Evolutionary conservation across 2,329 filamentous ascomycete genomes (phyloP), one percentile per base, ranked within the genome.

Genomic region (Aspergillus melleus): DNA sequence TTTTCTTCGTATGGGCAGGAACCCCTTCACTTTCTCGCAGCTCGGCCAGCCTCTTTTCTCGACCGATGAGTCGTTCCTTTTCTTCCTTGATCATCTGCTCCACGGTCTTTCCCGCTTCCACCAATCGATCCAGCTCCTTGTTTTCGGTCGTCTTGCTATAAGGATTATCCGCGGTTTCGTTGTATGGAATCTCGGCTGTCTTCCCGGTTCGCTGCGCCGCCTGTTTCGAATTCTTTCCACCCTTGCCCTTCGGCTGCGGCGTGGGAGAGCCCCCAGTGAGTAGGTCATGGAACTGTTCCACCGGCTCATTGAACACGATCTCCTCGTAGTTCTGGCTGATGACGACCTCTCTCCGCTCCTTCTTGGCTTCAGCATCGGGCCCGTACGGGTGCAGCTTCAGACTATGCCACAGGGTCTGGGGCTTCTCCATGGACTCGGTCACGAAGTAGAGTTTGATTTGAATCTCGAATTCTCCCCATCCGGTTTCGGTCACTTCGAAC

Each of bases 381-480:
- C 92, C 92, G 75, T 94, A 99, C 2, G 94, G 91, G 72, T 97
- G 93, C 11, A 99, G 84, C 55, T 93, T 90, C 59, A 99, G 81
- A 71, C 92, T 92, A 77, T 98, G 95, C 81, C 95, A 96, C 2
- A 96, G 80, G n/a, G 93, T 96, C 77, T 96, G 91, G 4, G 94
- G 91, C 77, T 99, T 99, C 81, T 99, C 95, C 69, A 87, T 88
- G 42, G 88, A 90, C 73, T 96, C 90, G 58, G 90, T 88, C 58
- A 91, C 88, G 77, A 97, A 99, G 80, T 96, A 96, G 49, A 99
- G 84, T 73, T 96, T 92, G 73, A 99, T 90, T 64, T 93, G 91
- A 70, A 99, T 96, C 75, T 95, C 92, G 80, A 99, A 99, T 79
- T 97, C 95, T 70, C 95, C 95, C 91, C 96, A 99, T 52, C 95